phyloP scores from a whole-genome alignment of 1,284 basidiomycete genomes.

The Marasmius oreades region DNA sequence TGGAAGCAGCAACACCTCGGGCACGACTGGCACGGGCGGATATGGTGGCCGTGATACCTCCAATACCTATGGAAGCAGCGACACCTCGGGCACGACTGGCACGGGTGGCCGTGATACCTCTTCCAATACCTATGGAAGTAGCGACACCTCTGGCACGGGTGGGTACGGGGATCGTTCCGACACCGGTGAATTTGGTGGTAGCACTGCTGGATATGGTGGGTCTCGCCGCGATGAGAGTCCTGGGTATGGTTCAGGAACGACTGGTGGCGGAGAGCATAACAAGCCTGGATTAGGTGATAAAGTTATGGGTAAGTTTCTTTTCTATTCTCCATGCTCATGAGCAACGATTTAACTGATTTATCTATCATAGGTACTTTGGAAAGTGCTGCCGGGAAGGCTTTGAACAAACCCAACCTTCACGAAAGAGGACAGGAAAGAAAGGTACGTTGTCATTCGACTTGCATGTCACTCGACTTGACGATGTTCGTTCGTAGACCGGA shows the following conservation, averaged over 20 bases:
- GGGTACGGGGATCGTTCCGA: neutral
- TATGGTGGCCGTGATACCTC: too few relatives aligned
- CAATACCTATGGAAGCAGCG: too few relatives aligned
- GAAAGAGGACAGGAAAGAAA: neutral
- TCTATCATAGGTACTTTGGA: neutral
- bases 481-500: too few relatives aligned
- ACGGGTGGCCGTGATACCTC: too few relatives aligned
- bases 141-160: neutral
- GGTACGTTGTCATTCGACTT: neutral
- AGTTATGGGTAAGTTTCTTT: neutral
- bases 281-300: neutral
- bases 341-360: neutral
- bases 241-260: neutral
- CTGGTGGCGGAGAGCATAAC: neutral
- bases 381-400: neutral
- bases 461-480: too few relatives aligned
- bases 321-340: neutral
- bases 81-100: too few relatives aligned
- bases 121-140: too few relatives aligned
- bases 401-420: neutral
- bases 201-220: neutral
- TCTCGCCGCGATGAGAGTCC: neutral
- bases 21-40: too few relatives aligned
- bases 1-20: too few relatives aligned
- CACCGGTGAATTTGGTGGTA: neutral